Base-by-base conservation (phyloP, 23 red algal genomes). In the Gracilaria gracilis region DNA sequence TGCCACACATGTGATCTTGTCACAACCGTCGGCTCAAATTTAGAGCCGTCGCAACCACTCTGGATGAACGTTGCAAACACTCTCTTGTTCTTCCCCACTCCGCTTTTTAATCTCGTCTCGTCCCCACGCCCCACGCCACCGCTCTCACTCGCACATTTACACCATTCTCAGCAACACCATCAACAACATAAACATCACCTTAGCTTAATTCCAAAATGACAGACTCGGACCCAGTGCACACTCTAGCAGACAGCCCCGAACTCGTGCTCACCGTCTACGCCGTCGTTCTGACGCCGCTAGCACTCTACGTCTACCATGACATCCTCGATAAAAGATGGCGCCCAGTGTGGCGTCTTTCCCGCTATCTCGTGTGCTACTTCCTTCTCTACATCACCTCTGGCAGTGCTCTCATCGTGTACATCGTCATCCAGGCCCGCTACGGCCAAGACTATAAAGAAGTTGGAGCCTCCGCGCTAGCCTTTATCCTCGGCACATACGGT, bases 281-380 rank as follows among this genome's bases (percentile, higher is more conserved):
- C 14, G 58, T 87, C 28, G 62, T 75, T 31, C 83, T 87, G 0
- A 87, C 83, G n/a, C 83, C 83, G 11, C 83, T 87, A 12, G 83
- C 83, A 19, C 67, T 87, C 19, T 87, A 87, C 83, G 83, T 87
- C 40, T 87, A 87, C 48, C 83, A 87, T 29, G 83, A 87, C 66
- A 75, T 87, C 20, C 65, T 87, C 47, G 83, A 87, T 38, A 87
- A 28, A 54, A 14, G 83, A 28, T 87, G 83, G 83, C 83, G 83
- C 33, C 83, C 83, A 5, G 83, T 87, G 12, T 87, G 83, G 83
- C 83, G 83, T 13, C 83, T 87, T 0, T 57, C 62, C 1, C 61
- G 33, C 55, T 87, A 28, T 34, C 83, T 87, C 23, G 62, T 87
- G 29, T 64, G 65, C n/a, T 87, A 87, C 67, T 29, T 75, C 67